A percentile compares a stretch with the other conserved stretches of the same genome.
These are phyloP conservation scores for Yarrowia osloensis DNA, from an alignment of 805 yeast species.

Conservation along the genomic window DNA sequence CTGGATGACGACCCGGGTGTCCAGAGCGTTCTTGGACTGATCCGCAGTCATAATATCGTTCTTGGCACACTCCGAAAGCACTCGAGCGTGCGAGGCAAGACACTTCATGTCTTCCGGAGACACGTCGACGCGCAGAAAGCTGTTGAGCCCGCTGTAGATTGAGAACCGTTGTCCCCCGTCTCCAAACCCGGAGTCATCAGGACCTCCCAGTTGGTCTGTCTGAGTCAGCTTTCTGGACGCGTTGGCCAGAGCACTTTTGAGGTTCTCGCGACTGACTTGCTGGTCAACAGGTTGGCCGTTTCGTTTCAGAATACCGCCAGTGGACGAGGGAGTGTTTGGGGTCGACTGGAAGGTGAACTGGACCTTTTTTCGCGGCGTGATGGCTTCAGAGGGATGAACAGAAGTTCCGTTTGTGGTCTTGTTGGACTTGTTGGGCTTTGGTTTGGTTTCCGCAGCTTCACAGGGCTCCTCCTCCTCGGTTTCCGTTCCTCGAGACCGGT, in stretches of 20 bases:
- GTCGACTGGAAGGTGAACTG: constrained; percentile 3
- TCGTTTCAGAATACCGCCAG: constrained; percentile 20
- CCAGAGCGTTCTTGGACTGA: constrained; percentile 7
- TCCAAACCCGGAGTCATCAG: constrained; percentile 21
- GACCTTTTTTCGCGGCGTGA: constrained; percentile 15
- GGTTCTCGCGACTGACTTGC: background rate
- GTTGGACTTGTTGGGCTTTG: background rate
- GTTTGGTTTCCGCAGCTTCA: background rate
- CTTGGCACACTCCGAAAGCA: constrained; percentile 1
- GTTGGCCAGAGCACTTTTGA: background rate
- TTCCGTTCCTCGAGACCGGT: constrained; percentile 1
- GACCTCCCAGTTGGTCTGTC: constrained; percentile 2
- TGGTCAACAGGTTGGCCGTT: background rate
- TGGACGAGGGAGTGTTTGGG: constrained; percentile 8
- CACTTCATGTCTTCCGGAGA: background rate
- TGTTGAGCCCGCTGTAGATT: constrained; percentile 15
- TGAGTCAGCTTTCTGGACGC: background rate
- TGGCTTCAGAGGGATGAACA: background rate
- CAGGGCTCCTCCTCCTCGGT: constrained; percentile 8
- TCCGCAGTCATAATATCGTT: constrained; percentile 20
- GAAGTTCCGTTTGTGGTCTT: background rate
- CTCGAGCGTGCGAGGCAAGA: background rate
- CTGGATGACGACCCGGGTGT: constrained; percentile 22
- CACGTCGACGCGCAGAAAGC: background rate
- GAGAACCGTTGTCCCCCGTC: constrained; percentile 21